Evolutionary conservation across 768 basidiomycete genomes (phyloP).

Genomic region (Lactarius indigo): DNA sequence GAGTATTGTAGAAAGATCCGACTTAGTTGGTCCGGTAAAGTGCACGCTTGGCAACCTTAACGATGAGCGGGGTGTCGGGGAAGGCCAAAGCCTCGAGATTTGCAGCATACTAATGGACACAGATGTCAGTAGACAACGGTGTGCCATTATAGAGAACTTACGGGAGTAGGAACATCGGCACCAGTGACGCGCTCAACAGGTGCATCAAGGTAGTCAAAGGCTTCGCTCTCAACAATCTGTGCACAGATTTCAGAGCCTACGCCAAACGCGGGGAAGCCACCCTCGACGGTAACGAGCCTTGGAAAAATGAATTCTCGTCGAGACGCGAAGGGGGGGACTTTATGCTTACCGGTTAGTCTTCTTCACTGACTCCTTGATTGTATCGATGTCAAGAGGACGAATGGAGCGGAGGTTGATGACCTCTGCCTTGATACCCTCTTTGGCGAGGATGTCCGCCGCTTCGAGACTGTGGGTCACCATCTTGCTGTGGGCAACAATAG

Average conservation of each 20-base stretch:
- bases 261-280: slow-evolving; percentile 98
- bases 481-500: slow-evolving; percentile 96
- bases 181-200: slow-evolving; percentile 98
- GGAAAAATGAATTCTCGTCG: slow-evolving; percentile 4
- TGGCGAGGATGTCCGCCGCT: slow-evolving; percentile 87
- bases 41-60: slow-evolving; percentile 92
- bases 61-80: slow-evolving; percentile 88
- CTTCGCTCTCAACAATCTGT: slow-evolving; percentile 95
- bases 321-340: neutral
- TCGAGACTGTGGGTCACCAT: slow-evolving; percentile 96
- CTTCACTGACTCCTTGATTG: slow-evolving; percentile 95
- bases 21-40: slow-evolving; percentile 82
- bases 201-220: slow-evolving; percentile 97
- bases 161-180: slow-evolving; percentile 96
- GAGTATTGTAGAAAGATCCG: slow-evolving; percentile 3
- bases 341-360: slow-evolving; percentile 86
- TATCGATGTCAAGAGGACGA: slow-evolving; percentile 95
- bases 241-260: slow-evolving; percentile 99
- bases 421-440: slow-evolving; percentile 97
- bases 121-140: slow-evolving; percentile 13
- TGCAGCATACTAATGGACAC: slow-evolving; percentile 67
- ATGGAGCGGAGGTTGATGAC: slow-evolving; percentile 96
- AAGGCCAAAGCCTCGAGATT: slow-evolving; percentile 88
- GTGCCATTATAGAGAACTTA: slow-evolving; percentile 39
- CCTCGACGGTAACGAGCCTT: slow-evolving; percentile 91